A percentile compares a stretch with the other conserved stretches of the same genome.
These are phyloP conservation scores for Vitis cinerea DNA, from an alignment of 164 flowering plant species.

Conservation along the genomic window DNA sequence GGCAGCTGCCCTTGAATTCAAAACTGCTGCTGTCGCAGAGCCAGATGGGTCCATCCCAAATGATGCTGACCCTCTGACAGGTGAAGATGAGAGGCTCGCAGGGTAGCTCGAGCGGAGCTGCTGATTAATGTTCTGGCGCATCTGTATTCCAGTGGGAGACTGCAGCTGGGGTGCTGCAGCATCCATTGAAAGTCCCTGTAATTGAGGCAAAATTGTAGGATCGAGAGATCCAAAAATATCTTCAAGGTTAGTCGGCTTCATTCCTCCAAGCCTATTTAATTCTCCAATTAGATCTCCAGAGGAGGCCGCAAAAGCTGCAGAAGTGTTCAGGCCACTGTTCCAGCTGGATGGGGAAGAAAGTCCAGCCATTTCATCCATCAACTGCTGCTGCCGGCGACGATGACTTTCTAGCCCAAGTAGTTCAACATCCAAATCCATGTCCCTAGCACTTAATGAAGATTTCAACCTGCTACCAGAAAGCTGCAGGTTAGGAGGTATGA, in stretches of 20 bases:
- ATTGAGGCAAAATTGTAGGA: slow-evolving; percentile 31
- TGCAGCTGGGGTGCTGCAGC: slow-evolving; percentile 30
- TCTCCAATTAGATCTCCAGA: slow-evolving; percentile 33
- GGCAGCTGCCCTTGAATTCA: slow-evolving; percentile 54
- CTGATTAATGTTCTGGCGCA: slow-evolving; percentile 42
- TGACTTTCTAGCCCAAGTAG: slow-evolving; percentile 33
- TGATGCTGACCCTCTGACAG: slow-evolving; percentile 27
- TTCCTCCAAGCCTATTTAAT: slow-evolving; percentile 28
- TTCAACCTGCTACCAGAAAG: slow-evolving; percentile 53
- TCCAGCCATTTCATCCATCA: slow-evolving; percentile 41
- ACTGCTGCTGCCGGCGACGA: slow-evolving; percentile 30
- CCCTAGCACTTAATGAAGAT: slow-evolving; percentile 38
- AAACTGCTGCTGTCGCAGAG: slow-evolving; percentile 32
- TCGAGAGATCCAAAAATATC: slow-evolving; percentile 42
- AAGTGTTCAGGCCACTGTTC: slow-evolving; percentile 25
- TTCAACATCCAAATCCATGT: slow-evolving; percentile 41
- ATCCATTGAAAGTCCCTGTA: slow-evolving; percentile 35
- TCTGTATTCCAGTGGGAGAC: slow-evolving; percentile 32
- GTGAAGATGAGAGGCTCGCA: slow-evolving; percentile 36
- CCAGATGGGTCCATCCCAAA: slow-evolving; percentile 39
- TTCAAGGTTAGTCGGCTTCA: slow-evolving; percentile 47
- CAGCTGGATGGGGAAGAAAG: slow-evolving; percentile 50
- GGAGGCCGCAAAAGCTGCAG: slow-evolving; percentile 28
- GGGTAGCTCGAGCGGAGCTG: slow-evolving; percentile 42
- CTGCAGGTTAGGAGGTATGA: slow-evolving; percentile 38